These are phyloP conservation scores for Xylaria palmicola DNA, from an alignment of 495 filamentous ascomycete species.

Conservation along the genomic window DNA sequence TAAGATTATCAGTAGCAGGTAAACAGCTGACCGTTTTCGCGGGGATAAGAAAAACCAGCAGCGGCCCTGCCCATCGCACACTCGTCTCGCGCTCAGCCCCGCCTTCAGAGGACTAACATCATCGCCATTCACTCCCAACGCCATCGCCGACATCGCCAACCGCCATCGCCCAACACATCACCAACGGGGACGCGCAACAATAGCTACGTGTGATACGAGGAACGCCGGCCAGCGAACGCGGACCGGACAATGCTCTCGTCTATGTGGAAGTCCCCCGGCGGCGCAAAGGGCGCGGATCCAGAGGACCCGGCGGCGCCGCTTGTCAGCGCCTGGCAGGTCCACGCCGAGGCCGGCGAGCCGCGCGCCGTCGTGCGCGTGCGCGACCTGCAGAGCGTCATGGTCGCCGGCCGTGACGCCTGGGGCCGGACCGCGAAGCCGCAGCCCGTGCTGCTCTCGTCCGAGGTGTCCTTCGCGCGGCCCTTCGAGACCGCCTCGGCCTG, in stretches of 20 bases:
- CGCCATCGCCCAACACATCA: not conserved
- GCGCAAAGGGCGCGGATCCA: slow-evolving; percentile 12
- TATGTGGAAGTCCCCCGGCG: slow-evolving; percentile 17
- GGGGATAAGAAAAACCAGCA: too few relatives aligned
- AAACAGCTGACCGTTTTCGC: too few relatives aligned
- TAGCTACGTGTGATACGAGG: not conserved
- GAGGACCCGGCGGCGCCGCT: slow-evolving; percentile 30
- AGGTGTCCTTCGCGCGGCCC: slow-evolving; percentile 43
- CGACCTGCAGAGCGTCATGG: slow-evolving; percentile 48
- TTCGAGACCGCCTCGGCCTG: slow-evolving; percentile 47
- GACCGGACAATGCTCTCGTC: slow-evolving; percentile 21
- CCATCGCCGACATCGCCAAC: not conserved
- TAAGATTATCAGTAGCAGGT: too few relatives aligned
- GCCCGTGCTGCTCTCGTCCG: slow-evolving; percentile 52
- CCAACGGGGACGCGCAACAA: not conserved
- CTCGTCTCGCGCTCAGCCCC: not conserved
- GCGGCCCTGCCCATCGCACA: not conserved
- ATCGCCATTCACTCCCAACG: not conserved
- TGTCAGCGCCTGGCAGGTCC: slow-evolving; percentile 32
- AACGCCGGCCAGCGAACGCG: not conserved
- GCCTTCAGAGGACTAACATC: not conserved
- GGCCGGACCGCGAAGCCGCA: slow-evolving; percentile 48
- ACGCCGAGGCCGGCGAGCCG: slow-evolving; percentile 35
- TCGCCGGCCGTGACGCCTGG: slow-evolving; percentile 56
- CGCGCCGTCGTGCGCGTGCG: slow-evolving; percentile 45